Evolutionary conservation across 2,329 filamentous ascomycete genomes (phyloP).

Genomic region (Alternaria hordeiaustralica): DNA sequence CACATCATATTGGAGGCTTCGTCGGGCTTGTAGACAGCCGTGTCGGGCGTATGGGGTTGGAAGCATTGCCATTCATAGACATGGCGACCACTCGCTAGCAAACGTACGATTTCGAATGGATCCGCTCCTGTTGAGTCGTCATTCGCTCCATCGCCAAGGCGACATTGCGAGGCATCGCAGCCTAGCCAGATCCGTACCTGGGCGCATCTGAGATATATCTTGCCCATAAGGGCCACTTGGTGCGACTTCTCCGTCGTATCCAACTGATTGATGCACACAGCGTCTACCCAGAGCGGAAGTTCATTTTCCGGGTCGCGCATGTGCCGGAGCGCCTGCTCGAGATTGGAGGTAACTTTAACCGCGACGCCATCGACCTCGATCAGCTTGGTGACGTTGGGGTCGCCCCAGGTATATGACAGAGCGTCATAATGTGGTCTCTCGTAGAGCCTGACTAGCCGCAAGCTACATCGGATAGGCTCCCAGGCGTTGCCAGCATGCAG

Average conservation of each 20-base stretch:
- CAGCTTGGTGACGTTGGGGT: not conserved
- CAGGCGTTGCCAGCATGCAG: not conserved
- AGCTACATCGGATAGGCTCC: not conserved
- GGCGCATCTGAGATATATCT: not conserved
- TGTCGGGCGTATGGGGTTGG: too few relatives aligned
- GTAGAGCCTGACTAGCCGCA: not conserved
- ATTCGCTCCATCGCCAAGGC: not conserved
- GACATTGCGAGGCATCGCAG: not conserved
- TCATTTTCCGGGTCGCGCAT: not conserved
- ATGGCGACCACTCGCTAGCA: not conserved
- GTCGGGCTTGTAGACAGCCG: not conserved
- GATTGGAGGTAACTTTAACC: not conserved
- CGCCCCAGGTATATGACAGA: conserved; percentile 18
- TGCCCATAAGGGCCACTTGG: not conserved
- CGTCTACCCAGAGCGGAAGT: not conserved
- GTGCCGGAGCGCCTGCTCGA: not conserved
- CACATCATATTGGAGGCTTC: not conserved
- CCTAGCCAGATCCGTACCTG: not conserved
- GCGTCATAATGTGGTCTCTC: conserved; percentile 12
- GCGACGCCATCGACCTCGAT: not conserved
- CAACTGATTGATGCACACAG: conserved; percentile 2
- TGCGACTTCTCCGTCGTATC: not conserved
- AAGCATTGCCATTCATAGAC: not conserved
- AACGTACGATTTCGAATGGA: not conserved
- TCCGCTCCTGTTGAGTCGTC: not conserved